Evolutionary conservation across 2,329 filamentous ascomycete genomes (phyloP).

Genomic region (Beauveria caledonica): DNA sequence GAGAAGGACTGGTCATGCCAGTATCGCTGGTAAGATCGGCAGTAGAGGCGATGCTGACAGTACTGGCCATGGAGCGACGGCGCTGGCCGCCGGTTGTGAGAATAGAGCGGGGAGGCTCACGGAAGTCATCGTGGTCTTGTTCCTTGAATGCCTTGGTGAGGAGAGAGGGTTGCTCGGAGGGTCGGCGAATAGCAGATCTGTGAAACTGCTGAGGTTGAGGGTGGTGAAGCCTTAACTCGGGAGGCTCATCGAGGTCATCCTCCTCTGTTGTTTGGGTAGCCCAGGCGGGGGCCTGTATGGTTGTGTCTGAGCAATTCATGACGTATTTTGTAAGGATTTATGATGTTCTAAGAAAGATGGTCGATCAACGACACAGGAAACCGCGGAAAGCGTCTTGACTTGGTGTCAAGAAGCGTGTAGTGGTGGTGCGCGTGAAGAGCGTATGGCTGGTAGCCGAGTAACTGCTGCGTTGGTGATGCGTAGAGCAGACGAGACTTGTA

Average conservation of each 20-base stretch:
- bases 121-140: constrained; percentile 16
- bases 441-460: neutral
- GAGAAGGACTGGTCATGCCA: constrained; percentile 80
- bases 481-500: constrained; percentile 18
- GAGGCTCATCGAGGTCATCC: constrained; percentile 80
- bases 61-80: constrained; percentile 67
- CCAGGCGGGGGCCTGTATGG: constrained; percentile 24
- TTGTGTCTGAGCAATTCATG: constrained; percentile 25
- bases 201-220: constrained; percentile 31
- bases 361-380: constrained; percentile 11
- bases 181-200: constrained; percentile 38
- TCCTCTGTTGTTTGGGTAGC: constrained; percentile 47
- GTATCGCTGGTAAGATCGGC: constrained; percentile 93
- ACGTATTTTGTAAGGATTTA: constrained; percentile 20
- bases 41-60: constrained; percentile 71
- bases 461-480: constrained; percentile 11
- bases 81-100: constrained; percentile 27
- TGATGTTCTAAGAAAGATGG: neutral
- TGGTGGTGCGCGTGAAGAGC: neutral
- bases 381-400: neutral
- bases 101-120: constrained; percentile 21
- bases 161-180: constrained; percentile 64
- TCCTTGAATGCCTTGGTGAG: constrained; percentile 74
- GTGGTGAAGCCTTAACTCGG: constrained; percentile 45
- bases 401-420: constrained; percentile 3